These are phyloP conservation scores for Linaria vulgaris DNA, from an alignment of 257 asterid species.

Conservation along the genomic window DNA sequence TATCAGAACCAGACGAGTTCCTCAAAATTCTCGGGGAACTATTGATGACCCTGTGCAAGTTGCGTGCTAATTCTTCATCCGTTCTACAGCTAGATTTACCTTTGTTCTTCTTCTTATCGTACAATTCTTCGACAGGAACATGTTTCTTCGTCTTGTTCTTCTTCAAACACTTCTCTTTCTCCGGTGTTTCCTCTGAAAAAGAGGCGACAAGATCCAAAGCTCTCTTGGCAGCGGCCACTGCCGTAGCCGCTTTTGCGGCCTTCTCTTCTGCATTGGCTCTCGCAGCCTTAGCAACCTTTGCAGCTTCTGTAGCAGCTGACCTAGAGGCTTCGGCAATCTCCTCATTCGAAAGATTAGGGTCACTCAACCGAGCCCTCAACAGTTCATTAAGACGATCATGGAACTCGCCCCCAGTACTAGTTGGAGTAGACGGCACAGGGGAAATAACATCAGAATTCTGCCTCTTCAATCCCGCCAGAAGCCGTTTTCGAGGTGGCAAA, in stretches of 20 bases:
- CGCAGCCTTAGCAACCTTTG: slow-evolving; percentile 64
- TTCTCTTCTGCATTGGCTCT: slow-evolving; percentile 86
- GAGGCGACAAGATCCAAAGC: slow-evolving; percentile 79
- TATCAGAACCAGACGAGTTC: slow-evolving; percentile 38
- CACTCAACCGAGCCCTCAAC: slow-evolving; percentile 48
- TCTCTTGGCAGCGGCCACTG: slow-evolving; percentile 82
- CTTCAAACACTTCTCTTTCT: slow-evolving; percentile 35
- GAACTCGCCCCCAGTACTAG: slow-evolving; percentile 36
- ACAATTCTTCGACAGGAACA: slow-evolving; percentile 55
- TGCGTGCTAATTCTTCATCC: slow-evolving; percentile 76
- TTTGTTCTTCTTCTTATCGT: slow-evolving; percentile 48
- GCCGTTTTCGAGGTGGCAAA: slow-evolving; percentile 95
- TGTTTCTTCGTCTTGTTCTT: slow-evolving; percentile 69
- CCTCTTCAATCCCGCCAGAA: slow-evolving; percentile 85
- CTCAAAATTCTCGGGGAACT: slow-evolving; percentile 69
- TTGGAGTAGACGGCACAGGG: slow-evolving; percentile 41
- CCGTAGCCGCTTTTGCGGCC: slow-evolving; percentile 87
- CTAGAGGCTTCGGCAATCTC: slow-evolving; percentile 76
- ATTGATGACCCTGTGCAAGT: slow-evolving; percentile 61
- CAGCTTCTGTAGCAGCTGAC: slow-evolving; percentile 71
- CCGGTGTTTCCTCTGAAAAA: slow-evolving; percentile 47
- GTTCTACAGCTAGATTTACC: slow-evolving; percentile 41
- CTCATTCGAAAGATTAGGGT: slow-evolving; percentile 57
- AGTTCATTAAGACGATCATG: slow-evolving; percentile 41
- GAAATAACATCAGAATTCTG: slow-evolving; percentile 71